These are phyloP conservation scores for Coniferiporia sulphurascens DNA, from an alignment of 1,284 basidiomycete species.

Conservation along the genomic window DNA sequence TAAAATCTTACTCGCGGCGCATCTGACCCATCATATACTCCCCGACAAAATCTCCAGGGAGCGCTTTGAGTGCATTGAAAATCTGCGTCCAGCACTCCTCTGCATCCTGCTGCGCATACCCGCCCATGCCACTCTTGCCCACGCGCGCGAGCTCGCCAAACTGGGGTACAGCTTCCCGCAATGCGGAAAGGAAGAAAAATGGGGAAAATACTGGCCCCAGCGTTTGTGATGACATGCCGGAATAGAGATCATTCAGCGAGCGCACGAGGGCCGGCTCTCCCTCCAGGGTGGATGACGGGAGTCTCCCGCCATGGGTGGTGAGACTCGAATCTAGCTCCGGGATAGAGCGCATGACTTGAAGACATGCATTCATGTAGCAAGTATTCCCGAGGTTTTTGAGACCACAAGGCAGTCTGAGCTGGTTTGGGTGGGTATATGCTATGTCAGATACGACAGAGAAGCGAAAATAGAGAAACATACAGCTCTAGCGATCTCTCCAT, in stretches of 20 bases:
- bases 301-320: slow-evolving; percentile 39
- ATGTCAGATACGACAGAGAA: slow-evolving; percentile 8
- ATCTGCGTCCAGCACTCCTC: slow-evolving; percentile 93
- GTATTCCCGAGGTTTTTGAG: slow-evolving; percentile 81
- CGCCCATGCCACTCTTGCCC: slow-evolving; percentile 39
- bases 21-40: slow-evolving; percentile 84
- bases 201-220: slow-evolving; percentile 74
- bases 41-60: slow-evolving; percentile 67
- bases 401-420: slow-evolving; percentile 67
- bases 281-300: slow-evolving; percentile 16
- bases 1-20: slow-evolving; percentile 64
- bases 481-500: slow-evolving; percentile 73
- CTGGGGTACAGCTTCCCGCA: slow-evolving; percentile 84
- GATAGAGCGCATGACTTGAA: slow-evolving; percentile 88
- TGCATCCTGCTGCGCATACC: slow-evolving; percentile 93
- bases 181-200: slow-evolving; percentile 59
- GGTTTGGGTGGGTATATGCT: slow-evolving; percentile 4
- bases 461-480: slow-evolving; percentile 32
- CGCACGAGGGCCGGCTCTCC: slow-evolving; percentile 24
- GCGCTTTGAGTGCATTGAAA: slow-evolving; percentile 70
- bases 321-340: slow-evolving; percentile 82
- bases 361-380: slow-evolving; percentile 94
- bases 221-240: slow-evolving; percentile 62
- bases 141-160: slow-evolving; percentile 72
- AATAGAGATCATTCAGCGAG: slow-evolving; percentile 72